These are phyloP conservation scores for Ganoderma leucocontextum DNA, from an alignment of 1,284 basidiomycete genomes.

Conservation along the genomic window DNA sequence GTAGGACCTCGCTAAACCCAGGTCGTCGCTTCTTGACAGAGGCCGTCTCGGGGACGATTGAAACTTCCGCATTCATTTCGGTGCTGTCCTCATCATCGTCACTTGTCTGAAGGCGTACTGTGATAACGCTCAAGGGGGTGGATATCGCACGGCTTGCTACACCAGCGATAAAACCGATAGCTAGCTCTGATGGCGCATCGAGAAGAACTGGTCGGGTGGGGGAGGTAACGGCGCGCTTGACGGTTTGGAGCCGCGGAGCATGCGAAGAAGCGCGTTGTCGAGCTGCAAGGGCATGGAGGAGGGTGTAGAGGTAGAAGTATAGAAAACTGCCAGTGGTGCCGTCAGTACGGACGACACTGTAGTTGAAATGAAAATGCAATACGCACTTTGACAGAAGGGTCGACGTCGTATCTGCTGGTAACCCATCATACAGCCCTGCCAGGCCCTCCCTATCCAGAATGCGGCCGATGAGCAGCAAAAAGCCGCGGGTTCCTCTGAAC, in stretches of 20 bases:
- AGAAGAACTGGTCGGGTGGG: slow-evolving; percentile 33
- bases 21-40: slow-evolving; percentile 4
- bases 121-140: slow-evolving; percentile 60
- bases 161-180: slow-evolving; percentile 60
- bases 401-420: slow-evolving; percentile 58
- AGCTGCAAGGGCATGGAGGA: slow-evolving; percentile 41
- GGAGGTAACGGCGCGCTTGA: slow-evolving; percentile 25
- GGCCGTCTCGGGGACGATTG: background rate
- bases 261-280: slow-evolving; percentile 26
- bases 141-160: slow-evolving; percentile 61
- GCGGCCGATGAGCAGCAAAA: slow-evolving; percentile 45
- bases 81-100: slow-evolving; percentile 42
- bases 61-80: background rate
- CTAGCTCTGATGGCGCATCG: slow-evolving; percentile 54
- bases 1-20: slow-evolving; percentile 40
- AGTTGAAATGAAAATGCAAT: background rate
- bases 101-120: slow-evolving; percentile 56
- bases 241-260: slow-evolving; percentile 15
- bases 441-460: slow-evolving; percentile 52
- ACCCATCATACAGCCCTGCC: slow-evolving; percentile 56
- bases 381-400: slow-evolving; percentile 61
- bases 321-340: slow-evolving; percentile 47
- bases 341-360: background rate
- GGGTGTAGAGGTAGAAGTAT: slow-evolving; percentile 46
- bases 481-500: slow-evolving; percentile 45